A percentile compares a stretch with the other conserved stretches of the same genome.
Conservation (phyloP, 305 asterid genomes). For the Plantago rigida region DNA sequence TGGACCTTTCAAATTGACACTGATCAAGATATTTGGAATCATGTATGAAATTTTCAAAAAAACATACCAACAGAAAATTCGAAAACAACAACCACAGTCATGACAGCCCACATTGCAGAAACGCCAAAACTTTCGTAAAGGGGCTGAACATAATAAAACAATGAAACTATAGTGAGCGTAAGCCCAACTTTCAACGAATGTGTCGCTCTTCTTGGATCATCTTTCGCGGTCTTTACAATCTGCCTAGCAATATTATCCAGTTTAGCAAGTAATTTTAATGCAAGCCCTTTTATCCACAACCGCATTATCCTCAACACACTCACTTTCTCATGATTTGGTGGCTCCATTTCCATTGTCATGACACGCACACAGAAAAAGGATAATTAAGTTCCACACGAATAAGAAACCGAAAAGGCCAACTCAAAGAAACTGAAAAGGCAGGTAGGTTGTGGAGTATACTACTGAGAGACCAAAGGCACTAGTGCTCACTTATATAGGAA, state of each 20-base stretch:
- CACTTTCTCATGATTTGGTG: conserved; percentile 26
- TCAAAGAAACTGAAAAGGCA: conserved; percentile 3
- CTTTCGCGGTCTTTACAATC: conserved; percentile 37
- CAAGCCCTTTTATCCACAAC: conserved; percentile 33
- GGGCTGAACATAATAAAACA: conserved; percentile 62
- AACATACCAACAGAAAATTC: conserved; percentile 64
- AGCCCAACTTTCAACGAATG: conserved; percentile 73
- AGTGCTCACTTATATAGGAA: conserved; percentile 32
- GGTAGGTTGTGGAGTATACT: conserved; percentile 26
- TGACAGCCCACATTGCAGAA: conserved; percentile 77
- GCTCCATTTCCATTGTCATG: conserved; percentile 33
- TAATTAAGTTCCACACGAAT: conserved; percentile 2
- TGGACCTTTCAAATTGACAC: background rate
- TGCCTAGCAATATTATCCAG: conserved; percentile 28
- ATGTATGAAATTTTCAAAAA: background rate
- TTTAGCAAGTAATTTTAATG: conserved; percentile 23
- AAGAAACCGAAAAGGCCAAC: conserved; percentile 4
- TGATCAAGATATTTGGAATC: background rate
- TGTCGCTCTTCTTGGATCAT: conserved; percentile 64
- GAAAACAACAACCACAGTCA: conserved; percentile 74
- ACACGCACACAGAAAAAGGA: background rate
- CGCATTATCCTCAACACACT: conserved; percentile 23
- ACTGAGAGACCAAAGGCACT: background rate
- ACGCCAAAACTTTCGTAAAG: conserved; percentile 53
- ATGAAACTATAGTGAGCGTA: conserved; percentile 51